phyloP scores from a whole-genome alignment of 306 rosid genomes.

The Vicia faba region DNA sequence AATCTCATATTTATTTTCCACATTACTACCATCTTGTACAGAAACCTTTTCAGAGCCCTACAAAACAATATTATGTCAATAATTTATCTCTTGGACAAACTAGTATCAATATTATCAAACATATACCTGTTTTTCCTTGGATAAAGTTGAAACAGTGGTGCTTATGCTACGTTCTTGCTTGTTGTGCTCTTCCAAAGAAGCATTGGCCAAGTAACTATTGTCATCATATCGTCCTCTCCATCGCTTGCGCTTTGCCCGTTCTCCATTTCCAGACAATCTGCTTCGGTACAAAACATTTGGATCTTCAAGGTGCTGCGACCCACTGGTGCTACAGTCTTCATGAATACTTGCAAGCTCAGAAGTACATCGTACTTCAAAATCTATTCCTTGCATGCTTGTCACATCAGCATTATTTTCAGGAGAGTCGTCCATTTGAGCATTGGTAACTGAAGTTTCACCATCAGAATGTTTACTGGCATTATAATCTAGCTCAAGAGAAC shows the following conservation, averaged over 20 bases:
- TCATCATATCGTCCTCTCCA: conserved; percentile 95
- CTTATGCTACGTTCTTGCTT: conserved; percentile 61
- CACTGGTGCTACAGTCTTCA: conserved; percentile 97
- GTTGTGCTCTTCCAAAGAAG: conserved; percentile 52
- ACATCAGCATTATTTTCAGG: conserved; percentile 80
- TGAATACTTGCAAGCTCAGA: conserved; percentile 59
- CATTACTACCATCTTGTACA: conserved; percentile 45
- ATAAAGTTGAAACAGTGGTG: conserved; percentile 41
- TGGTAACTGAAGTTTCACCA: conserved; percentile 76
- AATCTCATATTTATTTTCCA: conserved; percentile 78
- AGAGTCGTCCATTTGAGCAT: conserved; percentile 59
- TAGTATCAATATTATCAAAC: conserved; percentile 19
- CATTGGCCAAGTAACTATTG: conserved; percentile 43
- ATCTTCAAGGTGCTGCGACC: conserved; percentile 64
- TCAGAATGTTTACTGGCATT: conserved; percentile 73
- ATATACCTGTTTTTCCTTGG: conserved; percentile 78
- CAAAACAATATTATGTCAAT: conserved; percentile 38
- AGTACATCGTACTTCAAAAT: conserved; percentile 69
- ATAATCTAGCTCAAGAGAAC: conserved; percentile 66
- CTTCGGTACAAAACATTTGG: conserved; percentile 56
- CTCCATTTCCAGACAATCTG: conserved; percentile 64
- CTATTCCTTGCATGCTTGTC: conserved; percentile 63
- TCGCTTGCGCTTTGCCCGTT: conserved; percentile 88
- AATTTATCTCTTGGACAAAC: conserved; percentile 24
- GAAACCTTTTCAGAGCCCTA: conserved; percentile 68